Base-by-base conservation (phyloP, 352 stramenopile genomes). In the Discostella stelligera region DNA sequence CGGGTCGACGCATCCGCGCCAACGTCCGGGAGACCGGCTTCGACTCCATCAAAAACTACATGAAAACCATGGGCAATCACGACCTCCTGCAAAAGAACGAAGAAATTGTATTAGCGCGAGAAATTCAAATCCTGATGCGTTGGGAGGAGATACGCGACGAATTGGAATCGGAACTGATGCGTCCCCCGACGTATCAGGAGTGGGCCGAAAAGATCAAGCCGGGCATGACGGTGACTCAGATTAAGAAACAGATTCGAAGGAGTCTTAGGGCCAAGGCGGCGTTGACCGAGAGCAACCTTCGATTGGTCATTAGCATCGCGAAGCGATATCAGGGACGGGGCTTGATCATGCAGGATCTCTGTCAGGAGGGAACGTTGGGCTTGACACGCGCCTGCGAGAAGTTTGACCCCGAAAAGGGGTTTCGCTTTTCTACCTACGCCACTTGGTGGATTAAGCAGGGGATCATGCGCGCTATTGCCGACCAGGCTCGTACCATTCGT, bases 381-480 rank as follows among this genome's bases (percentile, higher is more conserved):
- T 76, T 96, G 18, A 79, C 81, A 39, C 71, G 87, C 44, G 91
- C 91, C 14, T 86, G 84, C 7, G 91, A 95, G 70, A 94, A 94
- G 77, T 95, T 92, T 74, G 91, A 95, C 74, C 89, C 90, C 10
- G 75, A 79, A 23, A 84, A 85, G 39, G 91, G 91, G 59, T 95
- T 94, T 77, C 94, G 93, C 54, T 94, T 95, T 66, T 92, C 82
- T 32, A 95, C 91, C 0, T 95, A 95, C 79, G 89, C 92, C 4
- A 89, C 86, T n/a, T 96, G 92, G 92, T 96, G 92, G 91, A 95
- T 96, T 63, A 87, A 95, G 75, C 93, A 96, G 79, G 82, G 89
- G 8, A 83, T 96, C 14, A 91, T 94, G 58, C 88, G 92, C 71
- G 88, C 90, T n/a, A 94, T 96, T 69, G 92, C 92, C 8, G 91